These are phyloP conservation scores for Paspalum notatum DNA, from an alignment of 176 grass and related monocot species.

Conservation along the genomic window DNA sequence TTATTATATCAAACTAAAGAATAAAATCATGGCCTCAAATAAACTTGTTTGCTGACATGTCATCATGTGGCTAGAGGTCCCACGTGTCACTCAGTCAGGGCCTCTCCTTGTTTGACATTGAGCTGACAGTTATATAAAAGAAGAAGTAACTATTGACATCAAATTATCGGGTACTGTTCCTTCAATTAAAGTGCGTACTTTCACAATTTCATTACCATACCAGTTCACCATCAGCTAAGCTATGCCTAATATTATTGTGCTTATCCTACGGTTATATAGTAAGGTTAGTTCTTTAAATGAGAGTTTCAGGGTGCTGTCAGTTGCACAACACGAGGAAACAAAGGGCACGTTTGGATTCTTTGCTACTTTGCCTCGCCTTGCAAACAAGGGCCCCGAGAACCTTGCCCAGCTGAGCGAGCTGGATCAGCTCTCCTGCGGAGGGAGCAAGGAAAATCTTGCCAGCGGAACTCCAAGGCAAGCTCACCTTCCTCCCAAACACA, in stretches of 20 bases:
- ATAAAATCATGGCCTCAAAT: background rate
- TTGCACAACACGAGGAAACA: background rate
- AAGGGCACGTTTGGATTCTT: too few species aligned
- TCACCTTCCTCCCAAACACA: too few species aligned
- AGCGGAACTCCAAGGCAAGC: too few species aligned
- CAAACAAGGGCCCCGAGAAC: too few species aligned
- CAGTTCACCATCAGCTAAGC: background rate
- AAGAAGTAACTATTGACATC: background rate
- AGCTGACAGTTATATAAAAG: slow-evolving; percentile 18
- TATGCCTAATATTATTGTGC: background rate
- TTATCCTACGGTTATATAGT: slow-evolving; percentile 2
- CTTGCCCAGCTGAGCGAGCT: too few species aligned
- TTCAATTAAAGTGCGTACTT: background rate
- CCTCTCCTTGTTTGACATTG: background rate
- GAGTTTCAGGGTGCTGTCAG: slow-evolving; percentile 2
- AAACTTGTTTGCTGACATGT: background rate
- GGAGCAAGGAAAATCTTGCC: too few species aligned
- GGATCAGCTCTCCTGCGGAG: too few species aligned
- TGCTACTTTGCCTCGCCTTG: too few species aligned
- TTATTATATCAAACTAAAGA: background rate
- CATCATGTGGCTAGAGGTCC: background rate
- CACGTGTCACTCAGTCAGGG: background rate
- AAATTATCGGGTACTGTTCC: background rate
- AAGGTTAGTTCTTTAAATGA: background rate
- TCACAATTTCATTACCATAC: slow-evolving; percentile 5